These are phyloP conservation scores for Albizia julibrissin DNA, from an alignment of 306 rosid genomes.

Conservation along the genomic window DNA sequence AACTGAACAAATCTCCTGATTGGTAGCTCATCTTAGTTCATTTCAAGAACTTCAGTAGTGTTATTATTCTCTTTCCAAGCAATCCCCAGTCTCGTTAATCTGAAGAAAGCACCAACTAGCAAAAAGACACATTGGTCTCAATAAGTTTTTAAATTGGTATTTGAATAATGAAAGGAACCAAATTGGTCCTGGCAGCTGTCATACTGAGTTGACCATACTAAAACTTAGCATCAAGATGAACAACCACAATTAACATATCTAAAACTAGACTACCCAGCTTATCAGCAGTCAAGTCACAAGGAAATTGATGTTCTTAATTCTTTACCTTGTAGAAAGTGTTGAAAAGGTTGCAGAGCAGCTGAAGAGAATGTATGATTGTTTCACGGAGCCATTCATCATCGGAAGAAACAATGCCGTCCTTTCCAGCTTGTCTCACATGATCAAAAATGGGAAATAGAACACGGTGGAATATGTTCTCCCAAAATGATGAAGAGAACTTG, in stretches of 20 bases:
- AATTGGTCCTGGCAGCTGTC: conserved; percentile 13
- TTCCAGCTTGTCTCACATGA: conserved; percentile 96
- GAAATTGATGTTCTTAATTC: conserved; percentile 20
- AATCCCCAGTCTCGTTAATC: background rate
- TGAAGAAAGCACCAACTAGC: conserved; percentile 19
- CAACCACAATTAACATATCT: background rate
- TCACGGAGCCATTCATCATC: conserved; percentile 90
- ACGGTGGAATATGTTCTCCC: conserved; percentile 98
- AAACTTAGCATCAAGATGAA: conserved; percentile 23
- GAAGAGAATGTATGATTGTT: conserved; percentile 96
- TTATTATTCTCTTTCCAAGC: background rate
- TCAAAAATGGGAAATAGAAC: conserved; percentile 99
- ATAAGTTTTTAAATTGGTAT: conserved; percentile 7
- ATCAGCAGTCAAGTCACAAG: conserved; percentile 22
- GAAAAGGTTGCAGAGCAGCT: conserved; percentile 97
- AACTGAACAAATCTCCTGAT: background rate
- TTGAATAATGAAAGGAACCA: conserved; percentile 1
- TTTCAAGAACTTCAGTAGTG: background rate
- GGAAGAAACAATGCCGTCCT: conserved; percentile 66
- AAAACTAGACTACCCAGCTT: background rate
- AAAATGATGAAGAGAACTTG: conserved; percentile 88
- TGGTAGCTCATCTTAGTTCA: background rate
- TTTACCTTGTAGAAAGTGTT: conserved; percentile 95
- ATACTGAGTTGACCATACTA: background rate
- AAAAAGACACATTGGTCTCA: conserved; percentile 4